Evolutionary conservation across 441 rosid species (phyloP).

Genomic region (Lepidium campestre): DNA sequence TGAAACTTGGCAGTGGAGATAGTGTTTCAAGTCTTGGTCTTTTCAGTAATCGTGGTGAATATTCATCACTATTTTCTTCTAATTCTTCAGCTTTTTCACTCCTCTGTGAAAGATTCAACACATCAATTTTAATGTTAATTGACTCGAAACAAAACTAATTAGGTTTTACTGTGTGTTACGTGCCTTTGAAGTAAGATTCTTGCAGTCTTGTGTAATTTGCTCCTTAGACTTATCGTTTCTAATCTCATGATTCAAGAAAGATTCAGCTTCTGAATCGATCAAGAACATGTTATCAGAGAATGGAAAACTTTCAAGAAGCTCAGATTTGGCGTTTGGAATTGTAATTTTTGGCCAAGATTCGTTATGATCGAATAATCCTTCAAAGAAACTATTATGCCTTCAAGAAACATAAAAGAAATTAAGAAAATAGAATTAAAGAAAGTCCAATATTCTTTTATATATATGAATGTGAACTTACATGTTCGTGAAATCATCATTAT

Average conservation of each 20-base stretch:
- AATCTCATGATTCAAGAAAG: slow-evolving; percentile 14
- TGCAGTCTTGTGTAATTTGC: slow-evolving; percentile 3
- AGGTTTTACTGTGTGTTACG: neutral
- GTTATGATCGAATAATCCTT: slow-evolving; percentile 23
- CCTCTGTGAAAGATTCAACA: slow-evolving; percentile 13
- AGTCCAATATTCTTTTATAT: neutral
- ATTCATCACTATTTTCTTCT: slow-evolving; percentile 29
- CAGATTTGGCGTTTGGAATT: slow-evolving; percentile 8
- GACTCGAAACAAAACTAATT: neutral
- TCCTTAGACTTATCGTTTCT: slow-evolving; percentile 9
- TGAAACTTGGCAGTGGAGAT: slow-evolving; percentile 83
- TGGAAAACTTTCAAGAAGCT: slow-evolving; percentile 14
- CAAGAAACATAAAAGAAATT: neutral
- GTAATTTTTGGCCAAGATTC: slow-evolving; percentile 18
- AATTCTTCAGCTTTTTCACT: slow-evolving; percentile 35
- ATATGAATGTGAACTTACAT: neutral
- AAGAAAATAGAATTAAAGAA: neutral
- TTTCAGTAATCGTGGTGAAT: slow-evolving; percentile 38
- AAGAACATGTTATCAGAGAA: slow-evolving; percentile 22
- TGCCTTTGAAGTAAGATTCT: slow-evolving; percentile 22
- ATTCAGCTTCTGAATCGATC: slow-evolving; percentile 23
- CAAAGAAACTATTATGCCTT: slow-evolving; percentile 22
- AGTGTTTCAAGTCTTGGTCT: slow-evolving; percentile 69
- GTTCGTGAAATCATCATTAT: slow-evolving; percentile 24
- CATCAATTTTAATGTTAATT: neutral